Percentiles rank a stretch among this genome's conserved stretches.
phyloP scores from a whole-genome alignment of 2,329 filamentous ascomycete genomes.

The Penicillium fuscoglaucum region DNA sequence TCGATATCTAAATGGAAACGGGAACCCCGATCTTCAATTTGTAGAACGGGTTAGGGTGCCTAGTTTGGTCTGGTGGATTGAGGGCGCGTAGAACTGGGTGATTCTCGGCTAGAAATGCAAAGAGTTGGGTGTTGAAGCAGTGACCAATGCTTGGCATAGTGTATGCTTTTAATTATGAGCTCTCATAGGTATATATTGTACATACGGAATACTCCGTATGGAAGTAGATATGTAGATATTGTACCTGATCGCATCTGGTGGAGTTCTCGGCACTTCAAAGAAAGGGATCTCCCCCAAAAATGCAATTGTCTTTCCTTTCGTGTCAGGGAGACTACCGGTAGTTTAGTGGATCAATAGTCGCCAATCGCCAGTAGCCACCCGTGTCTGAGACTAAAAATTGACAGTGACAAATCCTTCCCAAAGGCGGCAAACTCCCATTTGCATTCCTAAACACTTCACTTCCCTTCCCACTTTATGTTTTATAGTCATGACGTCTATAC shows the following conservation, averaged over 20 bases:
- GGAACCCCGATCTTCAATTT: background rate
- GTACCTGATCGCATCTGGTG: background rate
- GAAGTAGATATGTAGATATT: background rate
- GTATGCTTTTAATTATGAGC: background rate
- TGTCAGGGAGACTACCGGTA: background rate
- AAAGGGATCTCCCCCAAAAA: background rate
- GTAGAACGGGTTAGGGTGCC: background rate
- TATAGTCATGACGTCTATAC: background rate
- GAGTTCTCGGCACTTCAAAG: background rate
- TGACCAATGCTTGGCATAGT: background rate
- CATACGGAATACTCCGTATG: background rate
- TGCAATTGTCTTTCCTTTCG: slow-evolving; percentile 9
- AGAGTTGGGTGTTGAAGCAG: background rate
- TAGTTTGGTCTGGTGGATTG: background rate
- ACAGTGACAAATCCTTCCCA: background rate
- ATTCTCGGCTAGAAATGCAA: background rate
- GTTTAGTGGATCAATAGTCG: background rate
- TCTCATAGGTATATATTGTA: too few species aligned
- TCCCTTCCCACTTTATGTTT: background rate
- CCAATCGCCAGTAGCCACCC: background rate
- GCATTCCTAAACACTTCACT: too few species aligned
- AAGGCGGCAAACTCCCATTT: background rate
- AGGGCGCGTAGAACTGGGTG: background rate
- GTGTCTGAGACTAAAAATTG: background rate
- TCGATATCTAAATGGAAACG: background rate